Conservation (phyloP, 2,329 filamentous ascomycete genomes). For the Dryadomyces quercus-mongolicae region DNA sequence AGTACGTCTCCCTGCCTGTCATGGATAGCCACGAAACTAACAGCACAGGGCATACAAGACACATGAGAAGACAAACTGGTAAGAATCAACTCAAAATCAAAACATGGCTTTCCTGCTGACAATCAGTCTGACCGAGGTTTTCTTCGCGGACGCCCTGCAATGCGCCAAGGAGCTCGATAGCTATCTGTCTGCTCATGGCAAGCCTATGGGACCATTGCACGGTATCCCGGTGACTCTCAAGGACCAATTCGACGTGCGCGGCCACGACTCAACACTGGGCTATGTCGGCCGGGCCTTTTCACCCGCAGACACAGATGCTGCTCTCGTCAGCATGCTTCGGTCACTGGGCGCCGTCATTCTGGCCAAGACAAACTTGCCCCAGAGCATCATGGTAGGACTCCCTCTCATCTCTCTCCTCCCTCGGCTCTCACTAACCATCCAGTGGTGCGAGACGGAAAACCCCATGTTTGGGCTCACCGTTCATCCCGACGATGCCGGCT, state of each 20-base stretch:
- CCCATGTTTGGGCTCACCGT: slow-evolving; percentile 22
- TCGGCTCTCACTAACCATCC: not conserved
- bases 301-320: slow-evolving; percentile 2
- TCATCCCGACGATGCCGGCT: slow-evolving; percentile 21
- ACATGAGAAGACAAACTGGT: slow-evolving; percentile 4
- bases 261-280: slow-evolving; percentile 13
- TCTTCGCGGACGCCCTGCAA: slow-evolving; percentile 20
- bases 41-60: slow-evolving; percentile 19
- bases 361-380: slow-evolving; percentile 16
- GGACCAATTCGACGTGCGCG: slow-evolving; percentile 19
- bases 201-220: slow-evolving; percentile 22
- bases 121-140: slow-evolving; percentile 26
- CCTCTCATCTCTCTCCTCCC: not conserved
- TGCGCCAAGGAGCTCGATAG: slow-evolving; percentile 20
- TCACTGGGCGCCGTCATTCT: slow-evolving; percentile 18
- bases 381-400: slow-evolving; percentile 14
- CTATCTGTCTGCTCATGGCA: slow-evolving; percentile 15
- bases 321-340: slow-evolving; percentile 15
- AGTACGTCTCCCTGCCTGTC: not conserved
- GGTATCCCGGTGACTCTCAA: slow-evolving; percentile 26
- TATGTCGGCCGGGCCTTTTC: slow-evolving; percentile 21
- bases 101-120: not conserved
- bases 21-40: not conserved
- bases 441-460: slow-evolving; percentile 21
- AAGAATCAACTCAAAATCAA: no score